phyloP scores from a whole-genome alignment of 768 basidiomycete genomes.

The Suillus variegatus region DNA sequence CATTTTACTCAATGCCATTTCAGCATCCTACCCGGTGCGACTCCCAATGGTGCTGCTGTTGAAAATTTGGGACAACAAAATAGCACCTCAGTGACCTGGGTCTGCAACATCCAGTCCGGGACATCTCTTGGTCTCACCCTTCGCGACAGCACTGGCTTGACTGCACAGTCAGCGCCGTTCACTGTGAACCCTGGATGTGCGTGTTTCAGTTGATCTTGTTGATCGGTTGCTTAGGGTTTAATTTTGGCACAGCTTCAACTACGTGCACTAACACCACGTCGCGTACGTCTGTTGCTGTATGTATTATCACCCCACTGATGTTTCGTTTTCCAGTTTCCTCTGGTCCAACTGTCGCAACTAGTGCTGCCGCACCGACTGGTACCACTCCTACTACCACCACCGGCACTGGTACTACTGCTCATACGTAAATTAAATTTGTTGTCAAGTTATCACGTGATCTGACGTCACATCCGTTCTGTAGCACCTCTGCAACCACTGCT shows the following conservation, averaged over 20 bases:
- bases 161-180: slow-evolving; percentile 54
- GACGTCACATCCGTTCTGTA: slow-evolving; percentile 9
- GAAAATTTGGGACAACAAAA: slow-evolving; percentile 44
- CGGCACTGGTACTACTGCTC: not conserved
- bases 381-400: slow-evolving; percentile 4
- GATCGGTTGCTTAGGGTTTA: slow-evolving; percentile 9
- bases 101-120: slow-evolving; percentile 52
- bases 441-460: slow-evolving; percentile 11
- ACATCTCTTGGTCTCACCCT: slow-evolving; percentile 57
- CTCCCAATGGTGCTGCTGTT: slow-evolving; percentile 46
- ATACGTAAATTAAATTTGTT: slow-evolving; percentile 20
- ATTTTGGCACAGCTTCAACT: slow-evolving; percentile 30
- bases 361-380: slow-evolving; percentile 6
- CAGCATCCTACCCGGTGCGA: slow-evolving; percentile 57
- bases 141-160: slow-evolving; percentile 57
- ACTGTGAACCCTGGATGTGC: slow-evolving; percentile 49
- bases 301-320: slow-evolving; percentile 12
- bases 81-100: slow-evolving; percentile 53
- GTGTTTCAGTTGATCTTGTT: slow-evolving; percentile 24
- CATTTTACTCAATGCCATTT: not conserved
- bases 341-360: slow-evolving; percentile 20
- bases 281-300: slow-evolving; percentile 23
- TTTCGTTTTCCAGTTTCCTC: slow-evolving; percentile 22
- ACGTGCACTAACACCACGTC: slow-evolving; percentile 35
- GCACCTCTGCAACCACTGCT: slow-evolving; percentile 15